These are phyloP conservation scores for Aaosphaeria pasadenensis DNA, from an alignment of 2,329 filamentous ascomycete species.

Conservation along the genomic window DNA sequence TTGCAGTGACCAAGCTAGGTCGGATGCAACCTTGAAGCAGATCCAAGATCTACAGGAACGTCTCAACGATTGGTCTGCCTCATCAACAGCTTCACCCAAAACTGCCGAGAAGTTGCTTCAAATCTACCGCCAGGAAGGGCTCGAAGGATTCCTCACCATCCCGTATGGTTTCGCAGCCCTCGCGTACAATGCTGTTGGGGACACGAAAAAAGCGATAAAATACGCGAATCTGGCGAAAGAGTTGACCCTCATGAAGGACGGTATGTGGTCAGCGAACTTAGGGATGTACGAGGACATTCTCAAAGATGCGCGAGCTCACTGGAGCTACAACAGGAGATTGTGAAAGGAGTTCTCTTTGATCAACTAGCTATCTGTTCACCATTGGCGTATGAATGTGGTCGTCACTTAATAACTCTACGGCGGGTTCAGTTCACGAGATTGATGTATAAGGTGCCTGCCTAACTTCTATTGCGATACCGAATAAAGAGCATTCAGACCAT, in stretches of 20 bases:
- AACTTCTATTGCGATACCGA: too few species aligned
- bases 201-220: slow-evolving; percentile 17
- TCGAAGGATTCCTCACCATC: slow-evolving; percentile 39
- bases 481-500: too few species aligned
- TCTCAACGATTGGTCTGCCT: slow-evolving; percentile 28
- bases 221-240: slow-evolving; percentile 36
- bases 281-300: slow-evolving; percentile 31
- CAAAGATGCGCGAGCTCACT: slow-evolving; percentile 29
- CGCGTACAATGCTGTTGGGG: slow-evolving; percentile 36
- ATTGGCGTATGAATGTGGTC: too few species aligned
- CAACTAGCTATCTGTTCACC: too few species aligned
- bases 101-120: slow-evolving; percentile 32
- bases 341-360: too few species aligned
- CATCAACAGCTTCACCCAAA: slow-evolving; percentile 13
- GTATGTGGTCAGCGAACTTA: slow-evolving; percentile 26
- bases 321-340: slow-evolving; percentile 16
- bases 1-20: slow-evolving; percentile 24
- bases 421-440: too few species aligned
- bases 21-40: slow-evolving; percentile 27
- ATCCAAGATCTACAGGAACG: slow-evolving; percentile 29
- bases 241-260: slow-evolving; percentile 37
- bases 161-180: slow-evolving; percentile 41
- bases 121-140: slow-evolving; percentile 34
- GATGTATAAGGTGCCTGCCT: too few species aligned
- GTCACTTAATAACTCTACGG: too few species aligned